Evolutionary conservation across 768 basidiomycete genomes (phyloP).

Genomic region (Suillus paluster): DNA sequence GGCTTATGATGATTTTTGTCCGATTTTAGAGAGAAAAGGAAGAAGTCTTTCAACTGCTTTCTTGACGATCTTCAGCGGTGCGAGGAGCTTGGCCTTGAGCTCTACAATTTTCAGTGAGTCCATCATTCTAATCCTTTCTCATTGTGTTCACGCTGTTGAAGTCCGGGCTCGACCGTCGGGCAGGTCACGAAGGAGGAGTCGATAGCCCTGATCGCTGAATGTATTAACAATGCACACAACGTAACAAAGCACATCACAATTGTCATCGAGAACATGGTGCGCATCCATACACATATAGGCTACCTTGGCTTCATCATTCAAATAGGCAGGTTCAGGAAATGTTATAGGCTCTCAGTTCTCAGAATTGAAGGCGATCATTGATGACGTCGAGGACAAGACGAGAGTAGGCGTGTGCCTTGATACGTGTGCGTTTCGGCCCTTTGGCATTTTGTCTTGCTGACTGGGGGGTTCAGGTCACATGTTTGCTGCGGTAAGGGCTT

Average conservation of each 20-base stretch:
- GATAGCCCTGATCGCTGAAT: conserved; percentile 66
- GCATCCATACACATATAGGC: background rate
- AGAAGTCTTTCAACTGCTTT: conserved; percentile 80
- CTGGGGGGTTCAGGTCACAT: conserved; percentile 59
- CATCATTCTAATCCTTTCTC: background rate
- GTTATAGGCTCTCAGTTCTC: conserved; percentile 74
- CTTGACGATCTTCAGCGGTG: conserved; percentile 82
- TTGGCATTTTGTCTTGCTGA: background rate
- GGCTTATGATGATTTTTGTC: background rate
- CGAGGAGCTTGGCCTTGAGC: conserved; percentile 69
- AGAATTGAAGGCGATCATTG: conserved; percentile 72
- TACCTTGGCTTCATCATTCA: background rate
- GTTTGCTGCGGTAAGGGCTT: conserved; percentile 68
- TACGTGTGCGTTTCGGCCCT: conserved; percentile 58
- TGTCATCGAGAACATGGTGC: conserved; percentile 86
- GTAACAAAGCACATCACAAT: conserved; percentile 59
- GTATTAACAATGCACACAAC: conserved; percentile 74
- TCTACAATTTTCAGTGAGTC: conserved; percentile 88
- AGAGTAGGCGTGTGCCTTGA: conserved; percentile 86
- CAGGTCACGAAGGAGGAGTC: conserved; percentile 62
- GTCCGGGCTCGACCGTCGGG: conserved; percentile 87
- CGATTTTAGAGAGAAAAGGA: conserved; percentile 56
- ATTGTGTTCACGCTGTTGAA: conserved; percentile 26
- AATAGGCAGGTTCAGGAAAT: conserved; percentile 78
- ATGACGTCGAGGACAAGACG: conserved; percentile 68